Percentiles rank a stretch among this genome's conserved stretches.
phyloP scores from a whole-genome alignment of 2,329 filamentous ascomycete species.

The Fusarium luffae region DNA sequence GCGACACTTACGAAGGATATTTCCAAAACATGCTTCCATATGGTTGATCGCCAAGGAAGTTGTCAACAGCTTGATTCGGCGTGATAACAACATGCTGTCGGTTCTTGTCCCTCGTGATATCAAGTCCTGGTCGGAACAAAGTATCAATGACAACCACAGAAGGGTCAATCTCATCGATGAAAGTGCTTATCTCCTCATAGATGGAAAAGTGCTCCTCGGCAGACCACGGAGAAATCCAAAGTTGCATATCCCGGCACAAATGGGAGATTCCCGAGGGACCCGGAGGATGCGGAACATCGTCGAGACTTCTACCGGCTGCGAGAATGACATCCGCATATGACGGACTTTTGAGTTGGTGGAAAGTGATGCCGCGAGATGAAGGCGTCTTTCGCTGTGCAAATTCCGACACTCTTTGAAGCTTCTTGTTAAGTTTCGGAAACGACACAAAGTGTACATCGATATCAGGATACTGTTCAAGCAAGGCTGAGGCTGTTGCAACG shows the following conservation, averaged over 20 bases:
- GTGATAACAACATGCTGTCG: slow-evolving; percentile 13
- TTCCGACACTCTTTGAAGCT: background rate
- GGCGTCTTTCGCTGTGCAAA: background rate
- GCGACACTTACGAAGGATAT: no score
- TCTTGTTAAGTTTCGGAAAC: slow-evolving; percentile 29
- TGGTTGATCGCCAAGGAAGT: slow-evolving; percentile 31
- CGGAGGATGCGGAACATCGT: slow-evolving; percentile 2
- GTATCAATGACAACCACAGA: background rate
- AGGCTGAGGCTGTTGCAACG: slow-evolving; percentile 49
- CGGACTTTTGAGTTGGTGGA: background rate
- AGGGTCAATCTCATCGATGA: background rate
- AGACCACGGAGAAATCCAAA: slow-evolving; percentile 13
- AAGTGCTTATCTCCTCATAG: background rate
- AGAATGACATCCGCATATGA: background rate
- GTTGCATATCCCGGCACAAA: slow-evolving; percentile 3
- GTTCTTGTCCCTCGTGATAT: background rate
- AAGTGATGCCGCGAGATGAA: background rate
- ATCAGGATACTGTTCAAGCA: slow-evolving; percentile 49
- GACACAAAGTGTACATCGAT: slow-evolving; percentile 52
- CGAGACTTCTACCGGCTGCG: background rate
- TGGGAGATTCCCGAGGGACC: background rate
- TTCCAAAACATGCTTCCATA: slow-evolving; percentile 38
- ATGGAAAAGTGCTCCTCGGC: slow-evolving; percentile 13
- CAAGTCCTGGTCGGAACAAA: slow-evolving; percentile 13
- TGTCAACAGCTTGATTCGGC: slow-evolving; percentile 14